A percentile compares a stretch with the other conserved stretches of the same genome.
These are phyloP conservation scores for Elsinoe perseae DNA, from an alignment of 2,329 filamentous ascomycete genomes.

Conservation along the genomic window DNA sequence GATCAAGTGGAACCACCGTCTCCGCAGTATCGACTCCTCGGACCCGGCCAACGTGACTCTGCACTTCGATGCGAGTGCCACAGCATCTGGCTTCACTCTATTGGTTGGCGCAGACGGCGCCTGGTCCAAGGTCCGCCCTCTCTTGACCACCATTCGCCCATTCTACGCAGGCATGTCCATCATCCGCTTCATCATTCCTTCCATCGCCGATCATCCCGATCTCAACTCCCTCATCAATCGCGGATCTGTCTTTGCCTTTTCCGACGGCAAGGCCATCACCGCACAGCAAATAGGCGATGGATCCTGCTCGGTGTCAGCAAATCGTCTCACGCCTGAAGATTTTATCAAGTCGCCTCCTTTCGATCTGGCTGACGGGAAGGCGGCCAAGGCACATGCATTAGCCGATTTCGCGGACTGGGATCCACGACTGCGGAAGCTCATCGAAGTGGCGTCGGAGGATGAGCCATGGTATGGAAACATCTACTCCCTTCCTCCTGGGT, in stretches of 20 bases:
- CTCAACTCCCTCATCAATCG: conserved; percentile 30
- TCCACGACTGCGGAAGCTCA: conserved; percentile 24
- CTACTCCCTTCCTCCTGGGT: conserved; percentile 36
- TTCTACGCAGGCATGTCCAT: conserved; percentile 33
- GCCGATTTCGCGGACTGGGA: conserved; percentile 28
- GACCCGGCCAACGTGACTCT: conserved; percentile 19
- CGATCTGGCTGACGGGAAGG: conserved; percentile 22
- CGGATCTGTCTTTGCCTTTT: conserved; percentile 27
- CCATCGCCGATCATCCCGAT: conserved; percentile 26
- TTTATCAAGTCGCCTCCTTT: conserved; percentile 23
- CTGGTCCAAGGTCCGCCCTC: conserved; percentile 33
- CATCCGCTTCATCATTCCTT: conserved; percentile 27
- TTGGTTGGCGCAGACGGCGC: conserved; percentile 41
- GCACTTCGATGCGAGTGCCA: conserved; percentile 26
- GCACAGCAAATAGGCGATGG: conserved; percentile 31
- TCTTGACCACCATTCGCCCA: conserved; percentile 28
- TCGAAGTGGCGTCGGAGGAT: conserved; percentile 24
- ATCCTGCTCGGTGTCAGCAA: conserved; percentile 26
- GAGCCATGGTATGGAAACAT: conserved; percentile 26
- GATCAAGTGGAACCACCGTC: conserved; percentile 30
- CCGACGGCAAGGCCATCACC: conserved; percentile 26
- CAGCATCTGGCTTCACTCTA: conserved; percentile 33
- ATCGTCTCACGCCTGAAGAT: conserved; percentile 23
- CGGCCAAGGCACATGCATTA: conserved; percentile 21
- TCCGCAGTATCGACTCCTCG: conserved; percentile 21